These are phyloP conservation scores for Solanum hybrid DNA, from an alignment of 305 asterid genomes.

Conservation along the genomic window DNA sequence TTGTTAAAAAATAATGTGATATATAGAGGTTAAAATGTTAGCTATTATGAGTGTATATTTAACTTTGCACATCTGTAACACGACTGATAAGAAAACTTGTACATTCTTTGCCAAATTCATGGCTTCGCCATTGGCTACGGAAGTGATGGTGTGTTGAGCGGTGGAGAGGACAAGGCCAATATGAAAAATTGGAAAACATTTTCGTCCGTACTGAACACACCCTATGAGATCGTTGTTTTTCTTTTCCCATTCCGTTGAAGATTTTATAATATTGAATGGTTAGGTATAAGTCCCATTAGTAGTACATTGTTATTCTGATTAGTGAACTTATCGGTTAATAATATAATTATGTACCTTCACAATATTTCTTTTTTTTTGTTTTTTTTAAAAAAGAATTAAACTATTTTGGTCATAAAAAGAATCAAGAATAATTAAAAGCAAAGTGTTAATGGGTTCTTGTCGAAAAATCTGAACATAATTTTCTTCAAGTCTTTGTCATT, in stretches of 20 bases:
- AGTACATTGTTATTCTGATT: not conserved
- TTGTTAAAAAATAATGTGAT: not conserved
- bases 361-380: not conserved
- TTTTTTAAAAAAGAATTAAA: not conserved
- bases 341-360: not conserved
- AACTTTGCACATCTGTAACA: not conserved
- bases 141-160: not conserved
- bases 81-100: not conserved
- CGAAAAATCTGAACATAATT: conserved; percentile 29
- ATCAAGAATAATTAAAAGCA: conserved; percentile 3
- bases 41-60: not conserved
- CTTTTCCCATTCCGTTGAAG: not conserved
- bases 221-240: not conserved
- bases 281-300: not conserved
- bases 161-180: not conserved
- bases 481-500: conserved; percentile 16
- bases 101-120: not conserved
- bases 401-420: conserved; percentile 8
- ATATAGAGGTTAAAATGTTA: not conserved
- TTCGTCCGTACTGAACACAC: not conserved
- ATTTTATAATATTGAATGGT: not conserved
- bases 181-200: not conserved
- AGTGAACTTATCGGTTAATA: not conserved
- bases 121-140: not conserved
- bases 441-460: conserved; percentile 33